A percentile compares a stretch with the other conserved stretches of the same genome.
Evolutionary conservation across 2,329 filamentous ascomycete species (phyloP).

Genomic region (Hypoxylon sp.): DNA sequence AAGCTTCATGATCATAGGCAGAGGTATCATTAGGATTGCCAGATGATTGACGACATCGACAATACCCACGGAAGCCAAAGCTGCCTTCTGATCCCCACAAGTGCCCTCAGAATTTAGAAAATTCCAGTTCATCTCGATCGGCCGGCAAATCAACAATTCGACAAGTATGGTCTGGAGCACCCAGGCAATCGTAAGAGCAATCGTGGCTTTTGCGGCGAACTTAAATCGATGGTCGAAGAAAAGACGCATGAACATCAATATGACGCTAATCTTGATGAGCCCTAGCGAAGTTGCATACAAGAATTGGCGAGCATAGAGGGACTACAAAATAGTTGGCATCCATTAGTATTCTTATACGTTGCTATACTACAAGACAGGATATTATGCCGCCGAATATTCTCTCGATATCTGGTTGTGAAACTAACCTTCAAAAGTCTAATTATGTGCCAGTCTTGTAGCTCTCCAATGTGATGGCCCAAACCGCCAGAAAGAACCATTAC

Average conservation of each 20-base stretch:
- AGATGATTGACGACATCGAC: slow-evolving; percentile 43
- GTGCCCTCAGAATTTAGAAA: slow-evolving; percentile 15
- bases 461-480: slow-evolving; percentile 42
- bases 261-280: slow-evolving; percentile 44
- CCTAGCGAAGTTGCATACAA: slow-evolving; percentile 39
- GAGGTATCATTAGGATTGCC: slow-evolving; percentile 36
- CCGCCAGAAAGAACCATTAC: slow-evolving; percentile 39
- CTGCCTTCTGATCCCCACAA: slow-evolving; percentile 43
- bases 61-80: slow-evolving; percentile 37
- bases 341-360: neutral
- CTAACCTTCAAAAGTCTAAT: slow-evolving; percentile 45
- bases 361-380: neutral
- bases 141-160: slow-evolving; percentile 38
- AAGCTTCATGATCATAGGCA: slow-evolving; percentile 41
- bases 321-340: slow-evolving; percentile 16
- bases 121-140: slow-evolving; percentile 53
- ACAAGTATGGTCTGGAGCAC: slow-evolving; percentile 42
- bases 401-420: slow-evolving; percentile 8
- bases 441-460: slow-evolving; percentile 52
- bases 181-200: slow-evolving; percentile 41
- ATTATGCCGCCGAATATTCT: neutral
- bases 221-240: slow-evolving; percentile 39
- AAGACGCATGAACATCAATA: slow-evolving; percentile 44
- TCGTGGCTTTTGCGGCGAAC: slow-evolving; percentile 36
- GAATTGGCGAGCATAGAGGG: slow-evolving; percentile 42